Conservation (phyloP, 2,329 filamentous ascomycete genomes). For the Didymosphaeria variabile region DNA sequence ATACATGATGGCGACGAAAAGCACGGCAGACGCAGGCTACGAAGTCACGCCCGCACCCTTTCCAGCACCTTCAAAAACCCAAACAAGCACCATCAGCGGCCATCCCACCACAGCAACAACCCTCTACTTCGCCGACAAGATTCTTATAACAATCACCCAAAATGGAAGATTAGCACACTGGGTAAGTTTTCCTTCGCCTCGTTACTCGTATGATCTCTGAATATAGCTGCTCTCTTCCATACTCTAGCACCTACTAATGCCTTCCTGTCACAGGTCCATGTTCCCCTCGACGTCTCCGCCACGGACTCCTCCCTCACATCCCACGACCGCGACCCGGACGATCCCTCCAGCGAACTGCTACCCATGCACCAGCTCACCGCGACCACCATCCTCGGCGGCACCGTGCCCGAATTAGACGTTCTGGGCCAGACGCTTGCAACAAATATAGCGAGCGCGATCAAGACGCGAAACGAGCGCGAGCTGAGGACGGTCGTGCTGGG, state of each 20-base stretch:
- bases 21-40: constrained; percentile 22
- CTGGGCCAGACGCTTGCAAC: constrained; percentile 88
- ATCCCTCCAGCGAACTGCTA: constrained; percentile 61
- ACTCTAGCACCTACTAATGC: constrained; percentile 16
- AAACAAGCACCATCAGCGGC: constrained; percentile 70
- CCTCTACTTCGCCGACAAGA: constrained; percentile 85
- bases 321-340: constrained; percentile 56
- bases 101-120: constrained; percentile 75
- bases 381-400: constrained; percentile 85
- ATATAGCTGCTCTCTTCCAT: neutral
- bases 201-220: neutral
- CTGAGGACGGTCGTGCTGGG: constrained; percentile 67
- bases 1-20: constrained; percentile 14
- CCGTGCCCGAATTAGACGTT: constrained; percentile 79
- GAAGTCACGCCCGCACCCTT: constrained; percentile 62
- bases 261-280: constrained; percentile 69
- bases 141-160: constrained; percentile 89
- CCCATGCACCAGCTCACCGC: constrained; percentile 86
- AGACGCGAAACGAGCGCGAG: constrained; percentile 73
- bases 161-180: constrained; percentile 88
- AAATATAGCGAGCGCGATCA: constrained; percentile 84
- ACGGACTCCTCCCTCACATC: constrained; percentile 66
- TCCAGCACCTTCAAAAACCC: constrained; percentile 68
- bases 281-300: constrained; percentile 75
- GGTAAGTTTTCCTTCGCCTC: too few species aligned